These are phyloP conservation scores for Trichosporon sp. DNA, from an alignment of 1,284 basidiomycete genomes.

Conservation along the genomic window DNA sequence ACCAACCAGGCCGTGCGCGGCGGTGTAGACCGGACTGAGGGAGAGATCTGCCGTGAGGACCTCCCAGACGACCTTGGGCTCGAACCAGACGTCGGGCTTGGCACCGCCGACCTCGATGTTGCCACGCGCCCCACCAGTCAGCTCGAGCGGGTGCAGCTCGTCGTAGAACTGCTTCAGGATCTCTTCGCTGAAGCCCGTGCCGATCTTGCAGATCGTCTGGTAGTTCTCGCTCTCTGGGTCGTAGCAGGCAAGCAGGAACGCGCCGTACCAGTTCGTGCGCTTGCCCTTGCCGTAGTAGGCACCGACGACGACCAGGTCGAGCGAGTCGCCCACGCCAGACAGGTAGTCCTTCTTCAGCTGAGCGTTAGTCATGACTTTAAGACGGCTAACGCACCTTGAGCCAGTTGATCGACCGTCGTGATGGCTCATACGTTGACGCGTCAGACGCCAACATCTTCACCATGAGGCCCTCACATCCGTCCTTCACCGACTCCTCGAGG, in stretches of 20 bases:
- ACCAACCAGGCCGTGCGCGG: conserved; percentile 89
- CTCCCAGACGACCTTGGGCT: conserved; percentile 95
- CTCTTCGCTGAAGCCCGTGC: conserved; percentile 96
- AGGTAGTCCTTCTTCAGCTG: conserved; percentile 97
- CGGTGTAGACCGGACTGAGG: conserved; percentile 94
- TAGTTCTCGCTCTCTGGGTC: conserved; percentile 87
- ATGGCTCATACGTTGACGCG: conserved; percentile 92
- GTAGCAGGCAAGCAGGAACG: conserved; percentile 92
- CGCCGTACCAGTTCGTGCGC: conserved; percentile 93
- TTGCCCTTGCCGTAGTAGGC: conserved; percentile 98
- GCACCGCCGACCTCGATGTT: conserved; percentile 83
- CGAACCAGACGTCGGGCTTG: conserved; percentile 93
- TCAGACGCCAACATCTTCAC: conserved; percentile 96
- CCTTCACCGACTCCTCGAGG: conserved; percentile 93
- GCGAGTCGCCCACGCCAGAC: conserved; percentile 93
- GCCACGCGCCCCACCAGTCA: conserved; percentile 60
- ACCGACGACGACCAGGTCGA: conserved; percentile 95
- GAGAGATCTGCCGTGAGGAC: conserved; percentile 96
- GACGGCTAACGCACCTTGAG: conserved; percentile 69
- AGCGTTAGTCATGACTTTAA: background rate
- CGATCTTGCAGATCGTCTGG: conserved; percentile 98
- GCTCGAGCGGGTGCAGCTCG: conserved; percentile 77
- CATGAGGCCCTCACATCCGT: conserved; percentile 98
- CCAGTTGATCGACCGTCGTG: conserved; percentile 94
- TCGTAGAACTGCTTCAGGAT: conserved; percentile 78